Conservation (phyloP, 2,329 filamentous ascomycete genomes). For the Seiridium unicorne region DNA sequence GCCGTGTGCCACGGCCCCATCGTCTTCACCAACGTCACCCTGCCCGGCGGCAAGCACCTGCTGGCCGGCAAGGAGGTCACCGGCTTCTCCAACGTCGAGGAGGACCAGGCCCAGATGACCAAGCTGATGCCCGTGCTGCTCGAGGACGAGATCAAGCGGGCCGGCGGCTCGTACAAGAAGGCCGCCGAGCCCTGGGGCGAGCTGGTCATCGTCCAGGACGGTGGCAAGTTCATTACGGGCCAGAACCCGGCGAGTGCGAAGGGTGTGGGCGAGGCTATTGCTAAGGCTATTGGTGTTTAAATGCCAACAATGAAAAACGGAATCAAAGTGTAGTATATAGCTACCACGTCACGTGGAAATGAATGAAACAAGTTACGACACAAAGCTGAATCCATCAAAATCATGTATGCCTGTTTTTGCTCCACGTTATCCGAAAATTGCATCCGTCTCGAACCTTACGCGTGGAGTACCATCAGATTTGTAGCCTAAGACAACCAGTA, state of each 20-base stretch:
- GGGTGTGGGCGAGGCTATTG: slow-evolving; percentile 49
- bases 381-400: too few relatives aligned
- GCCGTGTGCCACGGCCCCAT: slow-evolving; percentile 71
- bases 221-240: slow-evolving; percentile 52
- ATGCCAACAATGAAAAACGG: neutral
- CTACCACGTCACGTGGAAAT: too few relatives aligned
- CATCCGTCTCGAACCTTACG: too few relatives aligned
- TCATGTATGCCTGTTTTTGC: too few relatives aligned
- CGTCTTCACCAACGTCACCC: slow-evolving; percentile 57
- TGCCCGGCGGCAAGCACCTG: slow-evolving; percentile 48
- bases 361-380: too few relatives aligned
- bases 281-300: slow-evolving; percentile 39
- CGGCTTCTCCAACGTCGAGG: slow-evolving; percentile 58
- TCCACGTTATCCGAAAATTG: too few relatives aligned
- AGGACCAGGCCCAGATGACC: slow-evolving; percentile 40
- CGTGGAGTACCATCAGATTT: too few relatives aligned
- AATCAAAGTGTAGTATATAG: too few relatives aligned
- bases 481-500: too few relatives aligned
- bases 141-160: slow-evolving; percentile 51
- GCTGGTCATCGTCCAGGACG: slow-evolving; percentile 45
- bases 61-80: slow-evolving; percentile 57
- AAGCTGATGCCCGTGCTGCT: slow-evolving; percentile 58
- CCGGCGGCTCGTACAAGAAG: slow-evolving; percentile 55
- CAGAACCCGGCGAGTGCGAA: slow-evolving; percentile 56
- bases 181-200: slow-evolving; percentile 47